Evolutionary conservation across 2,329 filamentous ascomycete species (phyloP).

Genomic region (Monosporascus sp.): DNA sequence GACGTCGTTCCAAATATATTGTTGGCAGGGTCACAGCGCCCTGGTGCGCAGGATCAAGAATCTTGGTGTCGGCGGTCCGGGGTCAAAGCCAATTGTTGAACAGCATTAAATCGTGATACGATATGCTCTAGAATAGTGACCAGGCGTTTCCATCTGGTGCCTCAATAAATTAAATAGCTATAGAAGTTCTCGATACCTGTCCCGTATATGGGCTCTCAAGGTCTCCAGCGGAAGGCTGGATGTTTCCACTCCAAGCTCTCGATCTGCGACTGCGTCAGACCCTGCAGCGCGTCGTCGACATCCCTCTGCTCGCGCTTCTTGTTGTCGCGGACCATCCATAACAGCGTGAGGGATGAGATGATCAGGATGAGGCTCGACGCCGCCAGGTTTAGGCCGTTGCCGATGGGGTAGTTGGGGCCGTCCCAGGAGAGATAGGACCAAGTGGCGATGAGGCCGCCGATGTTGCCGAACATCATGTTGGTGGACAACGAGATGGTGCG

Average conservation of each 20-base stretch:
- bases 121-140: too few relatives aligned
- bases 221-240: conserved; percentile 55
- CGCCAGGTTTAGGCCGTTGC: conserved; percentile 64
- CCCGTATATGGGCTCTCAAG: conserved; percentile 13
- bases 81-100: too few relatives aligned
- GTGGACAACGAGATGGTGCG: conserved; percentile 61
- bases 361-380: conserved; percentile 49
- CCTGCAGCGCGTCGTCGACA: conserved; percentile 46
- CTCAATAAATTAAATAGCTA: not conserved
- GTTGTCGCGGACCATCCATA: conserved; percentile 60
- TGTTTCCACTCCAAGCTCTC: conserved; percentile 57
- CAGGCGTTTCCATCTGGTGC: too few relatives aligned
- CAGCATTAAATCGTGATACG: too few relatives aligned
- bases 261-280: conserved; percentile 41
- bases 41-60: too few relatives aligned
- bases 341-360: conserved; percentile 37
- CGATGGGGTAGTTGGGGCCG: conserved; percentile 61
- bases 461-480: conserved; percentile 66
- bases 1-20: too few relatives aligned
- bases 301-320: conserved; percentile 44
- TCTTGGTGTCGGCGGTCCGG: too few relatives aligned
- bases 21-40: too few relatives aligned
- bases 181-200: not conserved
- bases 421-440: conserved; percentile 62
- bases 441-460: conserved; percentile 63